Evolutionary conservation across 140 eudicot genomes (phyloP).

Genomic region (Senecio squalidus): DNA sequence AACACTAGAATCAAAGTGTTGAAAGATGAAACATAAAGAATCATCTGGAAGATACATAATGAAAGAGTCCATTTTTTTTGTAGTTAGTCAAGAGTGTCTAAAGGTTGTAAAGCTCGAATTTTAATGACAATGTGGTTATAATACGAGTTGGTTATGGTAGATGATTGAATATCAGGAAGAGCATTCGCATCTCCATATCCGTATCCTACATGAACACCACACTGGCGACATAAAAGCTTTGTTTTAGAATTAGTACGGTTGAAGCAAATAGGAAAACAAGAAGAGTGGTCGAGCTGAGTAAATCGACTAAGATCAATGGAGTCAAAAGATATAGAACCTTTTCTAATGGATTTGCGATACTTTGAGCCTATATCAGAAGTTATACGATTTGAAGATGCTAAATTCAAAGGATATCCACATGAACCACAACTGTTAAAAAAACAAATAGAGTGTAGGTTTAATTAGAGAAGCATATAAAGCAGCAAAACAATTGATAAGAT

Average conservation of each 20-base stretch:
- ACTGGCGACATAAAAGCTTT: slow-evolving; percentile 69
- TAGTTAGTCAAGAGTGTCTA: slow-evolving; percentile 30
- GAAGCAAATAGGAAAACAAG: slow-evolving; percentile 55
- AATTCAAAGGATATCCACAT: slow-evolving; percentile 72
- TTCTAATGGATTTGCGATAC: slow-evolving; percentile 59
- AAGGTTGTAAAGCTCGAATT: slow-evolving; percentile 80
- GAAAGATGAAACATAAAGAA: slow-evolving; percentile 49
- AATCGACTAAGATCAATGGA: slow-evolving; percentile 75
- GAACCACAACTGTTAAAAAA: slow-evolving; percentile 62
- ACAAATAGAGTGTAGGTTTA: background rate
- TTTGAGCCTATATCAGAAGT: slow-evolving; percentile 60
- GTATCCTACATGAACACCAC: slow-evolving; percentile 60
- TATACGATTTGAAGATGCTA: slow-evolving; percentile 60
- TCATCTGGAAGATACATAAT: slow-evolving; percentile 55
- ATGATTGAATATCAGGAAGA: slow-evolving; percentile 45
- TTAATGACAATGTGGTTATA: slow-evolving; percentile 56
- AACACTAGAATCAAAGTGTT: slow-evolving; percentile 33
- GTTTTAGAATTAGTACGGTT: slow-evolving; percentile 49
- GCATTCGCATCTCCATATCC: slow-evolving; percentile 47
- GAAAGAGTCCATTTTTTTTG: slow-evolving; percentile 7
- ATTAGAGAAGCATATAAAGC: too few relatives aligned
- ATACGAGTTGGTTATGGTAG: slow-evolving; percentile 50
- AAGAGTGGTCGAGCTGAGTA: slow-evolving; percentile 60
- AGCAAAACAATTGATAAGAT: too few relatives aligned
- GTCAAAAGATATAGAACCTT: slow-evolving; percentile 63